A percentile compares a stretch with the other conserved stretches of the same genome.
phyloP scores from a whole-genome alignment of 2,329 filamentous ascomycete genomes.

The Ceratocystis eucalypticola region DNA sequence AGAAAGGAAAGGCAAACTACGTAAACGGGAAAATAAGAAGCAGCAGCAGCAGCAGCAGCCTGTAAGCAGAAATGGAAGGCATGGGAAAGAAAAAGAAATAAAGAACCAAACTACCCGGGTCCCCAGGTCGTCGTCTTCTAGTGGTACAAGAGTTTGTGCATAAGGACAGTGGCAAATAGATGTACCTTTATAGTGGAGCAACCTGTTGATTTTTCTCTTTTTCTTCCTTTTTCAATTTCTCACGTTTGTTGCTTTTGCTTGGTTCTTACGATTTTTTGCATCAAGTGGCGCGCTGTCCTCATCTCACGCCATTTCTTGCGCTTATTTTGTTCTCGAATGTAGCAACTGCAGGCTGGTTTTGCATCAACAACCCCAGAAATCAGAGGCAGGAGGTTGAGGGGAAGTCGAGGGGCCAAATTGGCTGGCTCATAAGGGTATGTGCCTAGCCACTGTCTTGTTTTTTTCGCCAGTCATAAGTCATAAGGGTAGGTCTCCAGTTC shows the following conservation, averaged over 20 bases:
- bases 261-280: not conserved
- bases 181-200: conserved; percentile 4
- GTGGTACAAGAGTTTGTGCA: not conserved
- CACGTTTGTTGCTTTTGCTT: not conserved
- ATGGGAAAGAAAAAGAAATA: not conserved
- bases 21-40: not conserved
- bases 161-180: not conserved
- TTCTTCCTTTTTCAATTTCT: not conserved
- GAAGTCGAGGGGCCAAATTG: not conserved
- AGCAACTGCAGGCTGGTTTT: not conserved
- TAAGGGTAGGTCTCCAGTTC: not conserved
- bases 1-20: not conserved
- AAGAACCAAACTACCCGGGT: not conserved
- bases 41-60: too few species aligned
- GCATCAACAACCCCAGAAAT: not conserved
- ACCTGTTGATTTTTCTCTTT: not conserved
- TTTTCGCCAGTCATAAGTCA: not conserved
- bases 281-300: not conserved
- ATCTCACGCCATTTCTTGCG: conserved; percentile 4
- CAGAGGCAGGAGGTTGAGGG: not conserved
- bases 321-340: conserved; percentile 9
- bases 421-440: not conserved
- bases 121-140: not conserved
- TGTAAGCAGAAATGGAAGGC: not conserved
- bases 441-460: not conserved